A percentile compares a stretch with the other conserved stretches of the same genome.
These are phyloP conservation scores for Globisporangium middletonii DNA, from an alignment of 352 stramenopile genomes.

Conservation along the genomic window DNA sequence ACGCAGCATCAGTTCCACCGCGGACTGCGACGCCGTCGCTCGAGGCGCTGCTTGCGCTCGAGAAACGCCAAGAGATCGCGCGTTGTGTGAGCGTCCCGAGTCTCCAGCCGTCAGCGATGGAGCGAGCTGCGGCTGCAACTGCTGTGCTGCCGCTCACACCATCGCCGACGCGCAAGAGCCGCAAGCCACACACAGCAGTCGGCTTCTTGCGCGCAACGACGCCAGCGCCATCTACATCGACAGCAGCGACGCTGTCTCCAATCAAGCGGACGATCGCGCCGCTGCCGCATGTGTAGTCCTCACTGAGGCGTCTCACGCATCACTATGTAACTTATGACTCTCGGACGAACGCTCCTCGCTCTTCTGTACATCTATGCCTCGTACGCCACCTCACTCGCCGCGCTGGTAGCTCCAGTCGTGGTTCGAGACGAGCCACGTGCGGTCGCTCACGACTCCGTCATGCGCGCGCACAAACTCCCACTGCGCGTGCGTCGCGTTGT, in stretches of 20 bases:
- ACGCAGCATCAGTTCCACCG: neutral
- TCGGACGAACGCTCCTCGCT: neutral
- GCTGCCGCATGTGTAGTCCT: slow-evolving; percentile 14
- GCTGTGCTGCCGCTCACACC: neutral
- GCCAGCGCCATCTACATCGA: neutral
- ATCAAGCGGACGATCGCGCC: slow-evolving; percentile 3
- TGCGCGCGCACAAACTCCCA: slow-evolving; percentile 32
- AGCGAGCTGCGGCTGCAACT: slow-evolving; percentile 24
- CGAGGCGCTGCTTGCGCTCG: slow-evolving; percentile 14
- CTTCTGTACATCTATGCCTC: neutral
- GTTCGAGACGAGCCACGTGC: slow-evolving; percentile 26
- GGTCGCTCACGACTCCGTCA: slow-evolving; percentile 23
- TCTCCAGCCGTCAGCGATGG: slow-evolving; percentile 52
- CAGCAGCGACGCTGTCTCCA: neutral
- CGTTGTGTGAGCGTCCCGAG: slow-evolving; percentile 52
- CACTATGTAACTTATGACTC: neutral
- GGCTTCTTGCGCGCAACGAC: slow-evolving; percentile 12
- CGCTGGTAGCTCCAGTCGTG: slow-evolving; percentile 25
- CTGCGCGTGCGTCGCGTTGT: slow-evolving; percentile 29
- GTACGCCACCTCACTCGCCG: slow-evolving; percentile 3
- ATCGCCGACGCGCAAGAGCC: slow-evolving; percentile 15
- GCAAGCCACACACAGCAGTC: slow-evolving; percentile 9
- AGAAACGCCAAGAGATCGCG: slow-evolving; percentile 31
- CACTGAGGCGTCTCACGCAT: neutral
- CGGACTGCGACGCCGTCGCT: slow-evolving; percentile 27